Evolutionary conservation across 164 flowering plant species (phyloP).

Genomic region (Vitis amurensis): DNA sequence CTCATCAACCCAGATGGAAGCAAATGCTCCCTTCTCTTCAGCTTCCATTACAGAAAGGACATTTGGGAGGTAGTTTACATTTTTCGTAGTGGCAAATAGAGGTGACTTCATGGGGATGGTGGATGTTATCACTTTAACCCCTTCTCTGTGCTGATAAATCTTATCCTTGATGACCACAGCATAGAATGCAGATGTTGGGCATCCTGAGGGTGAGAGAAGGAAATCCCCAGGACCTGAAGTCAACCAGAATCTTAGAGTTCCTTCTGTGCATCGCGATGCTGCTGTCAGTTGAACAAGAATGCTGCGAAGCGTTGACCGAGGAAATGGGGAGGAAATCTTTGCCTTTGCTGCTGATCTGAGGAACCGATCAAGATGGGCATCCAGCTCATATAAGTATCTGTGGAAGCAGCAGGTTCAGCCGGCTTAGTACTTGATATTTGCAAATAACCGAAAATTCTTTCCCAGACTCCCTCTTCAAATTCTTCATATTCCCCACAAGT

Average conservation of each 20-base stretch:
- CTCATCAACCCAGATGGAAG: constrained; percentile 87
- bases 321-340: constrained; percentile 60
- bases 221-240: constrained; percentile 92
- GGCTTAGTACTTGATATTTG: not conserved
- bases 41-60: constrained; percentile 80
- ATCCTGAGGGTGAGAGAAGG: constrained; percentile 71
- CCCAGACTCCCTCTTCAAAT: not conserved
- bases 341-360: constrained; percentile 74
- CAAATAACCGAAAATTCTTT: not conserved
- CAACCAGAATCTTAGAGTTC: constrained; percentile 81
- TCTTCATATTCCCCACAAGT: too few relatives aligned
- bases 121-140: constrained; percentile 78
- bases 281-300: constrained; percentile 73
- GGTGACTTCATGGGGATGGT: constrained; percentile 77
- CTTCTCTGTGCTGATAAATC: constrained; percentile 65
- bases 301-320: constrained; percentile 58
- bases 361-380: constrained; percentile 73
- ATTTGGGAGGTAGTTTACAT: constrained; percentile 90
- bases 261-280: constrained; percentile 64
- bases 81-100: constrained; percentile 78
- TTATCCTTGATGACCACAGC: constrained; percentile 69
- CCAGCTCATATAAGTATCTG: constrained; percentile 81
- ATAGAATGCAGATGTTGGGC: constrained; percentile 78
- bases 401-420: not conserved
- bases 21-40: constrained; percentile 73